These are phyloP conservation scores for Flaveria floridana DNA, from an alignment of 140 eudicot genomes.

Conservation along the genomic window DNA sequence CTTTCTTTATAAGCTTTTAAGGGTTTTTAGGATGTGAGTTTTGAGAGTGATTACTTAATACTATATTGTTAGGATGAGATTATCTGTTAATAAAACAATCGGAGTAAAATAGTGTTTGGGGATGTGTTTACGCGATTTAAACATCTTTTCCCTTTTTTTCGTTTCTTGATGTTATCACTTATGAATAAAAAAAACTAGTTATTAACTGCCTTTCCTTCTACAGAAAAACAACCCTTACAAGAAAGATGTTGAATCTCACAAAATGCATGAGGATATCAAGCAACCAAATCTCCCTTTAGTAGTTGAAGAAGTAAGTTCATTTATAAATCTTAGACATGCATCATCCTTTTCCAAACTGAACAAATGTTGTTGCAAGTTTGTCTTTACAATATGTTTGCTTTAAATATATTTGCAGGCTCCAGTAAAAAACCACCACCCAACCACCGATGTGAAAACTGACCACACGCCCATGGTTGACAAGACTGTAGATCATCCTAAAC, in stretches of 20 bases:
- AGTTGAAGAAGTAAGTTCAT: conserved; percentile 52
- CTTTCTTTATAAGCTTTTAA: neutral
- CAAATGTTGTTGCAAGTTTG: neutral
- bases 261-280: conserved; percentile 27
- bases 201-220: conserved; percentile 16
- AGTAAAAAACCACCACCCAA: conserved; percentile 21
- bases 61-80: neutral
- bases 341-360: conserved; percentile 3
- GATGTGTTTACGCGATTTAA: neutral
- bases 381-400: neutral
- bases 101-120: neutral
- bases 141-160: neutral
- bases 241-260: conserved; percentile 27
- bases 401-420: conserved; percentile 32
- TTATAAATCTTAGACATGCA: neutral
- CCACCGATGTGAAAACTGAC: conserved; percentile 20
- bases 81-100: neutral
- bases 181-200: neutral
- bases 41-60: neutral
- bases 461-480: conserved; percentile 53
- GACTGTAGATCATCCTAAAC: conserved; percentile 41
- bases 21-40: neutral
- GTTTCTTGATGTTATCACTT: neutral
- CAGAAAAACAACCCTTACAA: conserved; percentile 30
- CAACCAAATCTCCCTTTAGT: conserved; percentile 46